Evolutionary conservation across 2,329 filamentous ascomycete species (phyloP).

Genomic region (Emmonsiellopsis sp.): DNA sequence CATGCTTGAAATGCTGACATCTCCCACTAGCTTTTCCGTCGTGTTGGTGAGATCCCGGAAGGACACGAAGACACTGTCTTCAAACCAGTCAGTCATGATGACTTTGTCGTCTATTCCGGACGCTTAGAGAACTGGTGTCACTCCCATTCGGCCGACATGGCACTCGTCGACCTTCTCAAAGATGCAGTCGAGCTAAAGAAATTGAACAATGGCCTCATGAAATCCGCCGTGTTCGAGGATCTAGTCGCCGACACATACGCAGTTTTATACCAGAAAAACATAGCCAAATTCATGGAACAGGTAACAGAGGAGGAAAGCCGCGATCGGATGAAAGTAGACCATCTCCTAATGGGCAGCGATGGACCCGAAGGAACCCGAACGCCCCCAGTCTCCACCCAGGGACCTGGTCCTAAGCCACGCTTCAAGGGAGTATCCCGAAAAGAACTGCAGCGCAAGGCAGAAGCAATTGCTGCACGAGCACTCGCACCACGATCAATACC

Average conservation of each 20-base stretch:
- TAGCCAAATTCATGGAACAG: constrained; percentile 31
- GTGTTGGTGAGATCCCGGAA: constrained; percentile 47
- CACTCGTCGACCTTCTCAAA: constrained; percentile 53
- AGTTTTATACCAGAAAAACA: constrained; percentile 36
- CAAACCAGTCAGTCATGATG: constrained; percentile 54
- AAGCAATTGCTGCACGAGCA: constrained; percentile 42
- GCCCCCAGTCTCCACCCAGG: constrained; percentile 11
- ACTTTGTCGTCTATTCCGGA: constrained; percentile 52
- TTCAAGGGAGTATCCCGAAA: constrained; percentile 52
- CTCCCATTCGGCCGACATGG: constrained; percentile 37
- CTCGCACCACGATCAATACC: constrained; percentile 7
- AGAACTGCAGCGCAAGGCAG: constrained; percentile 51
- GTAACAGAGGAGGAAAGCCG: constrained; percentile 37
- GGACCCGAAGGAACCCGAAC: constrained; percentile 11
- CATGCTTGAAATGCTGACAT: constrained; percentile 12
- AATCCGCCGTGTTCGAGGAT: constrained; percentile 77
- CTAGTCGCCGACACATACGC: constrained; percentile 88
- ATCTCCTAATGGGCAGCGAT: constrained; percentile 35
- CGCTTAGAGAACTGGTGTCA: constrained; percentile 53
- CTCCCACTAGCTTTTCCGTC: constrained; percentile 45
- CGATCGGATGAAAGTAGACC: constrained; percentile 40
- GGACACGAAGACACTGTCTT: constrained; percentile 58
- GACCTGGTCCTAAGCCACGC: constrained; percentile 24
- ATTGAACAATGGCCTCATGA: constrained; percentile 81
- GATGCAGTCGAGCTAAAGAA: constrained; percentile 63